Evolutionary conservation across 2,329 filamentous ascomycete species (phyloP).

Genomic region (Botrytis cinerea): DNA sequence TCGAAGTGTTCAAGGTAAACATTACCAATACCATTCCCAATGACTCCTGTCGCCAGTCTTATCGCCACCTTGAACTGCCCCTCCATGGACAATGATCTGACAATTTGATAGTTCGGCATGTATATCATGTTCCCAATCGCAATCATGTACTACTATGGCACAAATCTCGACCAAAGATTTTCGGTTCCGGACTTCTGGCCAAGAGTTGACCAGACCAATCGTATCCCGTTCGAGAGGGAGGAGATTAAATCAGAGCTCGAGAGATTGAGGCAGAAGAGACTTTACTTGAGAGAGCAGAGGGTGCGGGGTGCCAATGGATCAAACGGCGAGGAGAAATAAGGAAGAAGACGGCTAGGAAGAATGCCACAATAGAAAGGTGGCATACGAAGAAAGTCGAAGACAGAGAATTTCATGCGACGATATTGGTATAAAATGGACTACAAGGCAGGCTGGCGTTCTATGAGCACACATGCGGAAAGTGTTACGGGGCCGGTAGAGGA

Average conservation of each 20-base stretch:
- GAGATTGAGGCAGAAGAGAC: conserved; percentile 37
- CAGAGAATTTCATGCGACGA: neutral
- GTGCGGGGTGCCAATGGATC: conserved; percentile 34
- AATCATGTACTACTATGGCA: conserved; percentile 99
- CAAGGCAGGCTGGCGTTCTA: conserved; percentile 11
- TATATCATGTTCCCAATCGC: conserved; percentile 99
- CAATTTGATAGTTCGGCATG: conserved; percentile 76
- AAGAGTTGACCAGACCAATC: conserved; percentile 73
- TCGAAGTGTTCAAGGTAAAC: conserved; percentile 90
- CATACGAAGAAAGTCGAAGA: neutral
- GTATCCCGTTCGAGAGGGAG: conserved; percentile 73
- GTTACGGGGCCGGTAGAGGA: neutral
- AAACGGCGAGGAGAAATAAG: conserved; percentile 22
- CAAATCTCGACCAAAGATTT: conserved; percentile 93
- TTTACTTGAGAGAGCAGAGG: conserved; percentile 43
- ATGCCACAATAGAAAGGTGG: neutral
- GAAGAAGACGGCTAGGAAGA: neutral
- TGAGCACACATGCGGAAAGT: neutral
- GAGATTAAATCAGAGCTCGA: conserved; percentile 74
- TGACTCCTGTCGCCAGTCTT: conserved; percentile 13
- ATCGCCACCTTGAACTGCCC: conserved; percentile 28
- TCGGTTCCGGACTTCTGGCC: conserved; percentile 92
- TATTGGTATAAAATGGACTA: conserved; percentile 9
- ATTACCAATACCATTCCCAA: conserved; percentile 15
- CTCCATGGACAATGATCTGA: conserved; percentile 16